Evolutionary conservation across 208 protist genomes (phyloP).

Genomic region (Leishmania gerbilli): DNA sequence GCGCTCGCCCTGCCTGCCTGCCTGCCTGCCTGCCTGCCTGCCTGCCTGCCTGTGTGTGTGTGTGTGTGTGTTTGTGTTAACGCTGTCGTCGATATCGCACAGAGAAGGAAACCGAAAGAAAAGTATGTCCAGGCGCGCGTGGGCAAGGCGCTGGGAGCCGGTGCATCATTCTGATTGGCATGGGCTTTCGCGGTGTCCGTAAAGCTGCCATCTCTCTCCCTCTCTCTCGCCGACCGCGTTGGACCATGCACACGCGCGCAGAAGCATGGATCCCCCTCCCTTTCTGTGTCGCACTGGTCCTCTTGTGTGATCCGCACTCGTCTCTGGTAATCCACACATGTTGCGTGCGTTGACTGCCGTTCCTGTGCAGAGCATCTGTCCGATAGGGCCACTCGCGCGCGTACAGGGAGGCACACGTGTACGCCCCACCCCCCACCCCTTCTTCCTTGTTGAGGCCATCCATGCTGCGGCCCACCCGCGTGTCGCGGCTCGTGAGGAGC

Average conservation of each 20-base stretch:
- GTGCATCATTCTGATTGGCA: neutral
- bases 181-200: neutral
- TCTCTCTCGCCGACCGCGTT: neutral
- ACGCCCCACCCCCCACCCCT: neutral
- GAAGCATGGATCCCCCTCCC: neutral
- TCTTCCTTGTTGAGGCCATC: neutral
- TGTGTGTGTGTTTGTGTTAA: neutral
- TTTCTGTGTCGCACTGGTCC: neutral
- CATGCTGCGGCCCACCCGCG: conserved; percentile 10
- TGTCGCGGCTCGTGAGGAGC: conserved; percentile 10
- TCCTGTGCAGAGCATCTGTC: neutral
- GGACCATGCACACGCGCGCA: neutral
- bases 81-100: neutral
- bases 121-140: neutral
- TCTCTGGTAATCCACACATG: neutral
- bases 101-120: neutral
- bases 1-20: neutral
- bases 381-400: neutral
- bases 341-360: neutral
- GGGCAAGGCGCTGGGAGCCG: neutral
- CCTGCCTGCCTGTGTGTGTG: no score
- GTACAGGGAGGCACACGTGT: neutral
- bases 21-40: neutral
- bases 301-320: neutral
- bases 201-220: neutral